Conservation (phyloP, 1,284 basidiomycete genomes). For the Bondarzewia mesenterica region DNA sequence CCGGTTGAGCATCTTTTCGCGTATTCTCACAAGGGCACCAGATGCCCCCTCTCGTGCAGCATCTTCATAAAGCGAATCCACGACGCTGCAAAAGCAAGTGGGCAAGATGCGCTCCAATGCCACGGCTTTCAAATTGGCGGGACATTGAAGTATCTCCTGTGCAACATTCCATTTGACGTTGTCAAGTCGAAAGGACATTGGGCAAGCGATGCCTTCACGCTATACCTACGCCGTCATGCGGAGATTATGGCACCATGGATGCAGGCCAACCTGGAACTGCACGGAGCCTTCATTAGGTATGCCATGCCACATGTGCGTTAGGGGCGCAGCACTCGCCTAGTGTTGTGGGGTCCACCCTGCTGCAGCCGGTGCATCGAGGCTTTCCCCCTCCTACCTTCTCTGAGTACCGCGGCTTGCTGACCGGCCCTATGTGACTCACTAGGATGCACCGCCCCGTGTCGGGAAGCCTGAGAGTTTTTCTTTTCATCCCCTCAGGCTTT, state of each 20-base stretch:
- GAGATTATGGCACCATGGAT: conserved; percentile 15
- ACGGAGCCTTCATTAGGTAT: not conserved
- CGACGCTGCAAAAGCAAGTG: conserved; percentile 12
- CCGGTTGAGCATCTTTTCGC: conserved; percentile 7
- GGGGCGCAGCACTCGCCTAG: no score
- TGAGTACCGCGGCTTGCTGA: no score
- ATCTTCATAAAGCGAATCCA: conserved; percentile 19
- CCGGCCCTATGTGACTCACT: no score
- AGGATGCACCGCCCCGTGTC: no score
- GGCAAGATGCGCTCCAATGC: conserved; percentile 15
- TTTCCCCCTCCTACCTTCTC: no score
- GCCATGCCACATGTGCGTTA: no score
- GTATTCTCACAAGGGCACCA: conserved; percentile 5
- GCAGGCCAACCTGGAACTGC: conserved; percentile 4
- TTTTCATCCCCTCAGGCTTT: no score
- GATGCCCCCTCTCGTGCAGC: conserved; percentile 20
- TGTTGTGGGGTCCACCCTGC: no score
- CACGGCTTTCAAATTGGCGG: conserved; percentile 32
- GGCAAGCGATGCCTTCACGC: conserved; percentile 26
- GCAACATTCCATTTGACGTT: conserved; percentile 26
- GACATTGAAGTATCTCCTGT: conserved; percentile 29
- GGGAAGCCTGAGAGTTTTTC: no score
- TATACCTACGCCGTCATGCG: conserved; percentile 16
- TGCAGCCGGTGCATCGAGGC: no score
- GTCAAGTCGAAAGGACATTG: no score